phyloP scores from a whole-genome alignment of 1,139 yeast species.

The Blastobotrys proliferans region DNA sequence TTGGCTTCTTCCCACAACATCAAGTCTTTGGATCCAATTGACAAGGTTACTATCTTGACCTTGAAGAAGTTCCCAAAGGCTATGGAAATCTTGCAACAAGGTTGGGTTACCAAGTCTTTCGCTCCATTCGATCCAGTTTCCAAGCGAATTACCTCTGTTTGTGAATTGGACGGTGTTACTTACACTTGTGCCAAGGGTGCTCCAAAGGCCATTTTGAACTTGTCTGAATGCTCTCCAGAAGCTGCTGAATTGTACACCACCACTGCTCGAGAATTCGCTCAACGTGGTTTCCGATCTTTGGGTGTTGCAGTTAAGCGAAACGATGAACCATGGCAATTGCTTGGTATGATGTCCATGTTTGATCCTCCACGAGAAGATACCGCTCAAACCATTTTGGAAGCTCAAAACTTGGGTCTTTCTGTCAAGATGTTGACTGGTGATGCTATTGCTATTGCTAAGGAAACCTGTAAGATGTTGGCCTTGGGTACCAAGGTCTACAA shows the following conservation, averaged over 20 bases:
- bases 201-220: conserved; percentile 96
- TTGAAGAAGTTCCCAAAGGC: conserved; percentile 70
- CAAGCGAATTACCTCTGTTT: conserved; percentile 92
- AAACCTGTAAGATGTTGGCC: conserved; percentile 96
- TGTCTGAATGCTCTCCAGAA: conserved; percentile 95
- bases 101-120: conserved; percentile 89
- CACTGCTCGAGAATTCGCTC: conserved; percentile 95
- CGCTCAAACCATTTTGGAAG: conserved; percentile 93
- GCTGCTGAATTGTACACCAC: conserved; percentile 92
- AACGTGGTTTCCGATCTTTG: conserved; percentile 97
- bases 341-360: conserved; percentile 98
- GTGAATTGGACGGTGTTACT: conserved; percentile 95
- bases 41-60: conserved; percentile 52
- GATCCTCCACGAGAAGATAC: conserved; percentile 99
- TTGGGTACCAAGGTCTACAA: conserved; percentile 95
- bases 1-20: conserved; percentile 68
- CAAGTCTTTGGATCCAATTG: conserved; percentile 69
- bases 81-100: conserved; percentile 86
- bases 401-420: conserved; percentile 88
- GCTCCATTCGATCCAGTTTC: conserved; percentile 98
- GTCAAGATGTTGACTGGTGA: conserved; percentile 99
- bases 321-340: conserved; percentile 97
- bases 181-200: conserved; percentile 98
- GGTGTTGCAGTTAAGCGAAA: conserved; percentile 99
- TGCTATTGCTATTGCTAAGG: conserved; percentile 98